phyloP scores from a whole-genome alignment of 2,329 filamentous ascomycete genomes.

The Leptosphaerulina australis region DNA sequence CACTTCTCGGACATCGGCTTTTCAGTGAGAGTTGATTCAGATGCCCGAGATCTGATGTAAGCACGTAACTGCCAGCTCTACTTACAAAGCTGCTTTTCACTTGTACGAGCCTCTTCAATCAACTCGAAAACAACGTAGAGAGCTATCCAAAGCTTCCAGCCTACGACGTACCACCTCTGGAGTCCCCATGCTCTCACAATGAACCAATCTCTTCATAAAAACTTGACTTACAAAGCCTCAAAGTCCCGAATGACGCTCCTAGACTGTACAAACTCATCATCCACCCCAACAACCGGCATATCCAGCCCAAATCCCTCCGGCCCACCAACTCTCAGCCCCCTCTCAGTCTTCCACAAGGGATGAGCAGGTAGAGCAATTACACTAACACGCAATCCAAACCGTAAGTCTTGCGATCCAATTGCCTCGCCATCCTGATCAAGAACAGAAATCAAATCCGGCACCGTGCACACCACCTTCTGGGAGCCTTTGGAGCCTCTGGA shows the following conservation, averaged over 20 bases:
- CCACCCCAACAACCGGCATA: neutral
- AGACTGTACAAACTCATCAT: slow-evolving; percentile 3
- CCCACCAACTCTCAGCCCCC: slow-evolving; percentile 8
- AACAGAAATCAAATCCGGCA: slow-evolving; percentile 14
- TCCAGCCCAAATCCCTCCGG: slow-evolving; percentile 14
- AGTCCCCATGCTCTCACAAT: no score
- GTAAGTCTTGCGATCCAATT: slow-evolving; percentile 9
- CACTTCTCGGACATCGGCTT: no score
- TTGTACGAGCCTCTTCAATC: no score
- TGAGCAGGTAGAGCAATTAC: slow-evolving; percentile 11
- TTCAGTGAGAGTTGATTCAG: no score
- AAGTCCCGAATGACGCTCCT: slow-evolving; percentile 7
- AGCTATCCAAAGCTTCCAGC: no score
- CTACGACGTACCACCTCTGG: no score
- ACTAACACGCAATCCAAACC: slow-evolving; percentile 12
- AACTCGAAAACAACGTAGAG: no score
- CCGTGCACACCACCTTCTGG: slow-evolving; percentile 1
- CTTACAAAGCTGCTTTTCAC: no score
- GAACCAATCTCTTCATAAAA: no score
- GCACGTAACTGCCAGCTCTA: no score
- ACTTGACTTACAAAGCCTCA: neutral
- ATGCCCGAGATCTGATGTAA: no score
- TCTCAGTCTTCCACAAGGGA: slow-evolving; percentile 13
- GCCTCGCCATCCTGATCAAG: slow-evolving; percentile 13
- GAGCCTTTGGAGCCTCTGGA: neutral